Conservation (phyloP, 768 basidiomycete species). For the Floccularia luteovirens region DNA sequence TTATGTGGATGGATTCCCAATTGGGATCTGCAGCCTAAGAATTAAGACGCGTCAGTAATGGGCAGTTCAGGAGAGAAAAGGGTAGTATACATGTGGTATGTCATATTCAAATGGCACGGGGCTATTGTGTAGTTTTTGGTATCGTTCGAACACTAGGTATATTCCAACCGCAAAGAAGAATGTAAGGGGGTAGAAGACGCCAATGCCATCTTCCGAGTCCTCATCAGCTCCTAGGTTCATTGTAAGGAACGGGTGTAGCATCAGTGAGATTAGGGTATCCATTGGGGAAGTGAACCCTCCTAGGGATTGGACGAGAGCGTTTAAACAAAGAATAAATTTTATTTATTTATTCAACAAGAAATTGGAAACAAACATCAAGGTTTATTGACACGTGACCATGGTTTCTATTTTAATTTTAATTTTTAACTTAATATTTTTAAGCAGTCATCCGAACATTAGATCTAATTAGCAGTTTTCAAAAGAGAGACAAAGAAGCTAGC, state of each 20-base stretch:
- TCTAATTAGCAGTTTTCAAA: too few species aligned
- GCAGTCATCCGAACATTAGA: too few species aligned
- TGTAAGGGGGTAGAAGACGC: constrained; percentile 59
- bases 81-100: constrained; percentile 47
- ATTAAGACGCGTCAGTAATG: constrained; percentile 2
- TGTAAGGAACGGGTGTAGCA: constrained; percentile 47
- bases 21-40: constrained; percentile 49
- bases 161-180: constrained; percentile 74
- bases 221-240: constrained; percentile 40
- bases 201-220: constrained; percentile 42
- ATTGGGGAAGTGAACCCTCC: constrained; percentile 19
- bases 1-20: constrained; percentile 48
- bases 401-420: too few species aligned
- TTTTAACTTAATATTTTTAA: too few species aligned
- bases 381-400: too few species aligned
- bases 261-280: constrained; percentile 38
- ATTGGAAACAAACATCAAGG: too few species aligned
- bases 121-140: constrained; percentile 67
- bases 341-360: too few species aligned
- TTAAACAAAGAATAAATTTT: too few species aligned
- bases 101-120: constrained; percentile 59
- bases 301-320: constrained; percentile 7
- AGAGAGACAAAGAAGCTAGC: neutral
- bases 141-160: constrained; percentile 69
- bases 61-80: constrained; percentile 1